Evolutionary conservation across 2,329 filamentous ascomycete genomes (phyloP).

Genomic region (Penicillium sp.): DNA sequence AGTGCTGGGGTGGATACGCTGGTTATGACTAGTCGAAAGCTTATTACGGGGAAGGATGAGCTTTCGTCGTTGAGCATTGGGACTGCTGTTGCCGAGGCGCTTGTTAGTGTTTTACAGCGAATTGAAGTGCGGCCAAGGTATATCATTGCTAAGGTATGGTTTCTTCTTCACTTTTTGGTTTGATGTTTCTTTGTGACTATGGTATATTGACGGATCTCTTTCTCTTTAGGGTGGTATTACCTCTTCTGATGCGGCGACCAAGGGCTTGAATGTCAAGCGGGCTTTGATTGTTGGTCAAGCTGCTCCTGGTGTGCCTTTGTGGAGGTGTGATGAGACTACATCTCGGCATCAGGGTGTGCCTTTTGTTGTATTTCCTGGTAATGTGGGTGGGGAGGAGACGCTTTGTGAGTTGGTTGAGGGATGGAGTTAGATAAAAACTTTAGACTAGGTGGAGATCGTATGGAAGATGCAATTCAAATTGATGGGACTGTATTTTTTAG

Average conservation of each 20-base stretch:
- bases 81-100: slow-evolving; percentile 50
- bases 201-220: neutral
- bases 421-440: slow-evolving; percentile 28
- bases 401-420: slow-evolving; percentile 48
- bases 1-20: slow-evolving; percentile 53
- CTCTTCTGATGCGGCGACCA: slow-evolving; percentile 59
- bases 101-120: slow-evolving; percentile 52
- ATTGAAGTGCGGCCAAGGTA: slow-evolving; percentile 55
- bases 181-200: neutral
- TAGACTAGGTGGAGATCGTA: neutral
- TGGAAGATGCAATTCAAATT: neutral
- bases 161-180: neutral
- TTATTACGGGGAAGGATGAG: slow-evolving; percentile 53
- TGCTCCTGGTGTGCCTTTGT: slow-evolving; percentile 58
- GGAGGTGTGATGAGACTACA: slow-evolving; percentile 57
- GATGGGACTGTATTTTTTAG: neutral
- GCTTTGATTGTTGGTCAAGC: slow-evolving; percentile 60
- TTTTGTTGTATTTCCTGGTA: slow-evolving; percentile 61
- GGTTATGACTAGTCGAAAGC: slow-evolving; percentile 59
- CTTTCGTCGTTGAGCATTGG: slow-evolving; percentile 57
- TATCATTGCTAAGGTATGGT: slow-evolving; percentile 54
- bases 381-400: slow-evolving; percentile 54
- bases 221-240: slow-evolving; percentile 56
- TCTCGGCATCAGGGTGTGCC: slow-evolving; percentile 54
- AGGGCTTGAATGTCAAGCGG: slow-evolving; percentile 55